Evolutionary conservation across 306 rosid genomes (phyloP).

Genomic region (Sesbania bispinosa): DNA sequence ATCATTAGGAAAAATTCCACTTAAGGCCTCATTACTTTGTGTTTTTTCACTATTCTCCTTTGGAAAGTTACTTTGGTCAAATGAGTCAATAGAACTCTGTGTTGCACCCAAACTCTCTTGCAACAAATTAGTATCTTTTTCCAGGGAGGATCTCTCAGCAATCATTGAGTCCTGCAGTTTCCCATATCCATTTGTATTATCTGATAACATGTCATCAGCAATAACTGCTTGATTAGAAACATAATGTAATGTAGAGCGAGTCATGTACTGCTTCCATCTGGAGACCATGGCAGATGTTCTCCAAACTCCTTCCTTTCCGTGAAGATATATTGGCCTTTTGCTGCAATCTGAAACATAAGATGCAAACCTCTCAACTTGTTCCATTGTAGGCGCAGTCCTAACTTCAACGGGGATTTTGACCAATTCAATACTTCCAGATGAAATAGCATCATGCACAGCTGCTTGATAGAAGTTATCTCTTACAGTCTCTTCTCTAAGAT

Average conservation of each 20-base stretch:
- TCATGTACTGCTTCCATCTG: conserved; percentile 78
- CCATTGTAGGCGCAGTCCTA: conserved; percentile 72
- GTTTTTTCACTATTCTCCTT: conserved; percentile 28
- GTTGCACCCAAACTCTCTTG: conserved; percentile 36
- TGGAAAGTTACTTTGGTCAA: conserved; percentile 1
- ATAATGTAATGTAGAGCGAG: conserved; percentile 39
- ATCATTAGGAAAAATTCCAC: conserved; percentile 33
- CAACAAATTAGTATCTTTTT: conserved; percentile 35
- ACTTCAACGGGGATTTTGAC: conserved; percentile 79
- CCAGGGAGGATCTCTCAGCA: conserved; percentile 29
- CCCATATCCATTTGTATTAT: conserved; percentile 33
- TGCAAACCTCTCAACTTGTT: conserved; percentile 79
- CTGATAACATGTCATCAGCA: conserved; percentile 32
- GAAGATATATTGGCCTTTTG: conserved; percentile 82
- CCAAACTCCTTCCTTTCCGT: conserved; percentile 84
- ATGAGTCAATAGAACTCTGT: conserved; percentile 33
- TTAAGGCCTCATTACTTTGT: conserved; percentile 28
- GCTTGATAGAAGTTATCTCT: conserved; percentile 62
- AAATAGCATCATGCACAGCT: conserved; percentile 55
- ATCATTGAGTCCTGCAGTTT: conserved; percentile 33
- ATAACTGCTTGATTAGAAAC: conserved; percentile 39
- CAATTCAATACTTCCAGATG: conserved; percentile 64
- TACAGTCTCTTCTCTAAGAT: conserved; percentile 74
- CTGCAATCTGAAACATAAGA: conserved; percentile 70
- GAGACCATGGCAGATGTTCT: conserved; percentile 95